These are phyloP conservation scores for Aegilops bicornis DNA, from an alignment of 176 grass and related monocot species.

Conservation along the genomic window DNA sequence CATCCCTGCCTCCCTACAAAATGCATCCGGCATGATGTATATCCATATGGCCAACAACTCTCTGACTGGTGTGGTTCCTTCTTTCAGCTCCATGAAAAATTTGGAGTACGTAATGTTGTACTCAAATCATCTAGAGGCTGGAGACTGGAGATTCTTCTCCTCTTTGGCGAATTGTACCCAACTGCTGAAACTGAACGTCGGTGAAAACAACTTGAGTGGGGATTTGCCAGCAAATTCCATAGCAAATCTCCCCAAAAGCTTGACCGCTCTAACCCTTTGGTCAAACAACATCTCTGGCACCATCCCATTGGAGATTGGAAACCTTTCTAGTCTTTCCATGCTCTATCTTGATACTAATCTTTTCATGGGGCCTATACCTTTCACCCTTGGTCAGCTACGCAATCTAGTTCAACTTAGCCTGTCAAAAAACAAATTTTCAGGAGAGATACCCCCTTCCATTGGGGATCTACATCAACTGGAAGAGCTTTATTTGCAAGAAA, in stretches of 20 bases:
- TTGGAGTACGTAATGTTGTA: neutral
- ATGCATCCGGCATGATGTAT: neutral
- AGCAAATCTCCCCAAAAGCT: slow-evolving; percentile 19
- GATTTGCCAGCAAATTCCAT: neutral
- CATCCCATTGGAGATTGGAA: neutral
- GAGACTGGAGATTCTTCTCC: slow-evolving; percentile 39
- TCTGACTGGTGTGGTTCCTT: slow-evolving; percentile 3
- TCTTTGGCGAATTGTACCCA: slow-evolving; percentile 21
- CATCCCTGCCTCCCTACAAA: slow-evolving; percentile 36
- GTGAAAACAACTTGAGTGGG: slow-evolving; percentile 23
- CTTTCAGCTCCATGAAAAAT: neutral
- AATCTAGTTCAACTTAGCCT: neutral
- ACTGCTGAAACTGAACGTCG: neutral
- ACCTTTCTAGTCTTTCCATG: neutral
- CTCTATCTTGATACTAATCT: neutral
- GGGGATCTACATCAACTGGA: neutral
- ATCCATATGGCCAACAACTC: slow-evolving; percentile 22
- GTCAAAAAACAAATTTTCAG: neutral
- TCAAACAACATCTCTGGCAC: neutral
- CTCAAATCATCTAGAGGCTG: slow-evolving; percentile 36
- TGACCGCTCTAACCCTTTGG: neutral
- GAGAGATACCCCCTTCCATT: neutral
- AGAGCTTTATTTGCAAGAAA: neutral
- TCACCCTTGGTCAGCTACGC: neutral
- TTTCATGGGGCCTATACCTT: neutral